These are phyloP conservation scores for Pseudozyma sp. DNA, from an alignment of 1,284 basidiomycete genomes.

Conservation along the genomic window DNA sequence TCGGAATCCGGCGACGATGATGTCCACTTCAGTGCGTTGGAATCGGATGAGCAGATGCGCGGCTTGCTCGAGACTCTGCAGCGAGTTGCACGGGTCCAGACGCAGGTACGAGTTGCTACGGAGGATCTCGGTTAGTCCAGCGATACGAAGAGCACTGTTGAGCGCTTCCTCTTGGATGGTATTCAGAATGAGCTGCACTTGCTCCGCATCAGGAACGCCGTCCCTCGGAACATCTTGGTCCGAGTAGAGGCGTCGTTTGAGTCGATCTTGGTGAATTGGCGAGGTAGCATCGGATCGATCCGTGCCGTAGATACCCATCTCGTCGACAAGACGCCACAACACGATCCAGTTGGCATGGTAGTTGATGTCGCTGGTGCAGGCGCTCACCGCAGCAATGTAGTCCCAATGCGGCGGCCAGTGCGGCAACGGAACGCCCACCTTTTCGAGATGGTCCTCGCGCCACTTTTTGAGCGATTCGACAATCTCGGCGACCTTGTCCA, in stretches of 20 bases:
- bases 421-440: conserved; percentile 79
- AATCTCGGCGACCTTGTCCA: conserved; percentile 75
- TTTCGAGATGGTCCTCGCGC: conserved; percentile 79
- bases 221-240: conserved; percentile 4
- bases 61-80: conserved; percentile 33
- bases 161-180: conserved; percentile 77
- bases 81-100: conserved; percentile 53
- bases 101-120: conserved; percentile 53
- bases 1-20: conserved; percentile 83
- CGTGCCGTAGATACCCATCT: conserved; percentile 76
- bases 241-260: conserved; percentile 15
- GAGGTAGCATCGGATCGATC: conserved; percentile 43
- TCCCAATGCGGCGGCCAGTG: conserved; percentile 86
- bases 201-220: conserved; percentile 52
- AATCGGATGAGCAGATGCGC: conserved; percentile 51
- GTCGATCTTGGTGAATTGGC: conserved; percentile 27
- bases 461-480: conserved; percentile 77
- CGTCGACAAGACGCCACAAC: conserved; percentile 74
- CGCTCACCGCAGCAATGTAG: conserved; percentile 82
- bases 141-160: conserved; percentile 84
- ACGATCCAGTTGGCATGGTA: conserved; percentile 83
- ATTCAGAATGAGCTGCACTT: conserved; percentile 22
- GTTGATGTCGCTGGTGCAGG: conserved; percentile 84
- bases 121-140: conserved; percentile 77
- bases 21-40: conserved; percentile 75